Conservation (phyloP, 2,329 filamentous ascomycete species). For the Aureobasidium sp. region DNA sequence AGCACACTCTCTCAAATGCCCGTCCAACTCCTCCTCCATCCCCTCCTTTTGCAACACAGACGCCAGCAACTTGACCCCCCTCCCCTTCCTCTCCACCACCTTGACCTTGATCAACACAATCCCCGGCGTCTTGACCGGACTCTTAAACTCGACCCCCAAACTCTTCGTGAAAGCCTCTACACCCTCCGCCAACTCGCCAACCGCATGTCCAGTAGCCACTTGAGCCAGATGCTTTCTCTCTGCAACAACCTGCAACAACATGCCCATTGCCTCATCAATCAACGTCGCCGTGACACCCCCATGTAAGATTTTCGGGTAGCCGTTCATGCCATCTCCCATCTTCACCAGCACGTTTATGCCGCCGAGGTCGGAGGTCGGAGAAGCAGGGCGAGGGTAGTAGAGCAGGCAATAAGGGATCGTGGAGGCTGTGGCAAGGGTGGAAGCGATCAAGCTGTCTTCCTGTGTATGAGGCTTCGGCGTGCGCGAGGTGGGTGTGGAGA, state of each 20-base stretch:
- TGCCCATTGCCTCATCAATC: conserved; percentile 53
- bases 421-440: conserved; percentile 45
- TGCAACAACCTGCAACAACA: conserved; percentile 41
- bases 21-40: conserved; percentile 30
- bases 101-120: conserved; percentile 43
- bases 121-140: conserved; percentile 46
- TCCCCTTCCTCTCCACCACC: conserved; percentile 23
- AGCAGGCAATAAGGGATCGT: conserved; percentile 44
- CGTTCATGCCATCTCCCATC: conserved; percentile 49
- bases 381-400: conserved; percentile 35
- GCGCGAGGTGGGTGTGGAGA: conserved; percentile 34
- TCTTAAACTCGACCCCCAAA: conserved; percentile 50
- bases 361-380: conserved; percentile 26
- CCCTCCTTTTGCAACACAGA: conserved; percentile 17
- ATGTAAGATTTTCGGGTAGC: conserved; percentile 47
- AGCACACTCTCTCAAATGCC: conserved; percentile 43
- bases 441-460: conserved; percentile 48
- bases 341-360: conserved; percentile 36
- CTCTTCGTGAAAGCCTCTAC: conserved; percentile 43
- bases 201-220: conserved; percentile 19
- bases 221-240: conserved; percentile 22
- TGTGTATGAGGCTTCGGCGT: conserved; percentile 29
- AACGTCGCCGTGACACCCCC: conserved; percentile 52
- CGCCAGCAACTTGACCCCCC: conserved; percentile 13
- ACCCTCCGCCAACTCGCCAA: conserved; percentile 22